Conservation (phyloP, 169 alveolate genomes). For the Sarcocystis neurona region DNA sequence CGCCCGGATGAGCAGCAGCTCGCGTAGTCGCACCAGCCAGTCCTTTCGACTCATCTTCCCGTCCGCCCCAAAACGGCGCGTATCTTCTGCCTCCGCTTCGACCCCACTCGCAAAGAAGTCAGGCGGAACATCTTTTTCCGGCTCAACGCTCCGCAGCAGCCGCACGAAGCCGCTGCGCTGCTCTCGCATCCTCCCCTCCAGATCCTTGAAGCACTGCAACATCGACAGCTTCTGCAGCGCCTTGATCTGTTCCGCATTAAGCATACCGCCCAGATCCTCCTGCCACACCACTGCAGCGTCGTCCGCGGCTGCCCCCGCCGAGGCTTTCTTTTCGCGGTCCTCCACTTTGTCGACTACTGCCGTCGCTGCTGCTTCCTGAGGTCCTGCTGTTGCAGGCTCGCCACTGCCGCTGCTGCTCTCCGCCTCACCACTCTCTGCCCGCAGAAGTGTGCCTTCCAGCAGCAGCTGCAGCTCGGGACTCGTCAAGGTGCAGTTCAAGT, state of each 20-base stretch:
- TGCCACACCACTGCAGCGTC: too few relatives aligned
- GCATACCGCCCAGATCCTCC: slow-evolving; percentile 55
- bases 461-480: slow-evolving; percentile 66
- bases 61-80: slow-evolving; percentile 14
- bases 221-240: slow-evolving; percentile 66
- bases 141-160: slow-evolving; percentile 45
- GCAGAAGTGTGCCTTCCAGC: slow-evolving; percentile 53
- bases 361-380: slow-evolving; percentile 16
- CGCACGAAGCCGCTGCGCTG: slow-evolving; percentile 26
- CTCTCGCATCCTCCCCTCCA: slow-evolving; percentile 41
- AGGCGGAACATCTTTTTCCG: slow-evolving; percentile 48
- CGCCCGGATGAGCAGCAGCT: slow-evolving; percentile 81
- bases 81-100: neutral
- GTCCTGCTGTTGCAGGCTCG: neutral
- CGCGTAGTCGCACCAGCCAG: slow-evolving; percentile 53
- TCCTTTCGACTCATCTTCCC: slow-evolving; percentile 22
- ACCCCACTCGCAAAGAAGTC: slow-evolving; percentile 22
- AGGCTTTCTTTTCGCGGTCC: neutral
- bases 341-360: neutral
- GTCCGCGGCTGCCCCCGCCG: neutral
- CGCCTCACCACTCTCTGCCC: neutral
- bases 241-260: slow-evolving; percentile 69
- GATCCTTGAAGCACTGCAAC: slow-evolving; percentile 36
- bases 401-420: neutral
- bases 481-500: slow-evolving; percentile 49